phyloP scores from a whole-genome alignment of 345 rosid genomes.

The Arabidopsis suecica region DNA sequence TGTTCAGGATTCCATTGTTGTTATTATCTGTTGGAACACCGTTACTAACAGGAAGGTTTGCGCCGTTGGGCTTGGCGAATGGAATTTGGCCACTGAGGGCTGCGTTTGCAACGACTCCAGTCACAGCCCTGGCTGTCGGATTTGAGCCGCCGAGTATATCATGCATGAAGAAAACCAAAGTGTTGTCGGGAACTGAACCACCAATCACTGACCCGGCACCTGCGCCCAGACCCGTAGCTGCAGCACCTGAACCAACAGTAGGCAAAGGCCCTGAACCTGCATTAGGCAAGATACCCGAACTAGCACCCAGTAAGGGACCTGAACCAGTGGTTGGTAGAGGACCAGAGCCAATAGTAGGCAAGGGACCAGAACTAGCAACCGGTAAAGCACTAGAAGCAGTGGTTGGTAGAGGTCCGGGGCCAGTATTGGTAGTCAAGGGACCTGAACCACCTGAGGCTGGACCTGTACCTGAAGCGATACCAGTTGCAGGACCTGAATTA shows the following conservation, averaged over 20 bases:
- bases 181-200: constrained; percentile 37
- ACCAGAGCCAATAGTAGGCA: constrained; percentile 24
- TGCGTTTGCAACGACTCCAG: constrained; percentile 66
- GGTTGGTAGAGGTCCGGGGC: constrained; percentile 39
- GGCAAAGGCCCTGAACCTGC: constrained; percentile 35
- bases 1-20: constrained; percentile 68
- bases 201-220: constrained; percentile 33
- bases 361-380: constrained; percentile 22
- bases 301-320: constrained; percentile 52
- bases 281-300: constrained; percentile 27
- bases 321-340: constrained; percentile 38
- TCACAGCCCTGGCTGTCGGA: constrained; percentile 72
- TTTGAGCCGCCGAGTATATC: constrained; percentile 80
- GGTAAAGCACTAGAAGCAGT: constrained; percentile 34
- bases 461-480: constrained; percentile 28
- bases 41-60: constrained; percentile 63
- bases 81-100: constrained; percentile 77
- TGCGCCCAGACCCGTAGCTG: constrained; percentile 18
- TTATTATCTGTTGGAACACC: constrained; percentile 63
- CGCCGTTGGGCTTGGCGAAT: constrained; percentile 84
- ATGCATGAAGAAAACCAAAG: constrained; percentile 73
- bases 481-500: constrained; percentile 32
- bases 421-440: constrained; percentile 21
- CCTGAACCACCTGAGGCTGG: constrained; percentile 25
- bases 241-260: constrained; percentile 28